phyloP scores from a whole-genome alignment of 148 eudicot genomes.

The Persicaria tinctoria region DNA sequence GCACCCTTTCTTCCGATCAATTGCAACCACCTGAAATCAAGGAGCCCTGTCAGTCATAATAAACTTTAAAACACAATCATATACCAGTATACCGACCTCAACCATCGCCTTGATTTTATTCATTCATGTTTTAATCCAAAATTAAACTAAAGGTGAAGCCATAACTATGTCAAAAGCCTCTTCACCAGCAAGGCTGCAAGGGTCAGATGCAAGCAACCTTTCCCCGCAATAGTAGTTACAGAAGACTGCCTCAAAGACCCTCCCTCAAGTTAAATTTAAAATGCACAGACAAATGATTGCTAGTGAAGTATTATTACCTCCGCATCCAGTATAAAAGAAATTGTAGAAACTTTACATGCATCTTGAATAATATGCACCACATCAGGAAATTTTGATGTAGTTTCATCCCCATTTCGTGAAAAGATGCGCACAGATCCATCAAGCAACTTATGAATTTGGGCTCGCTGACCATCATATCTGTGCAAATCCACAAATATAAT shows the following conservation, averaged over 20 bases:
- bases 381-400: conserved; percentile 84
- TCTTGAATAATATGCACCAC: conserved; percentile 66
- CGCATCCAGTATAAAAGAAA: conserved; percentile 71
- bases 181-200: neutral
- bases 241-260: neutral
- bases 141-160: neutral
- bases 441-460: conserved; percentile 79
- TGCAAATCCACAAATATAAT: conserved; percentile 13
- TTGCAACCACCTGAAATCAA: conserved; percentile 74
- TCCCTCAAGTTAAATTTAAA: neutral
- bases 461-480: conserved; percentile 99
- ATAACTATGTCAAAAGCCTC: neutral
- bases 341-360: conserved; percentile 41
- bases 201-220: neutral
- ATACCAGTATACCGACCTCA: neutral
- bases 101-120: too few relatives aligned
- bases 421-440: conserved; percentile 85
- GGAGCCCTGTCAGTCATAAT: conserved; percentile 6
- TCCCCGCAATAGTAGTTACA: neutral
- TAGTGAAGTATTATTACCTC: conserved; percentile 44
- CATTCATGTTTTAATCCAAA: too few relatives aligned
- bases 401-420: conserved; percentile 95
- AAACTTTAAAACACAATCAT: neutral
- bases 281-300: neutral
- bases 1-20: conserved; percentile 70